phyloP scores from a whole-genome alignment of 345 rosid species.

The Microthlaspi erraticum region DNA sequence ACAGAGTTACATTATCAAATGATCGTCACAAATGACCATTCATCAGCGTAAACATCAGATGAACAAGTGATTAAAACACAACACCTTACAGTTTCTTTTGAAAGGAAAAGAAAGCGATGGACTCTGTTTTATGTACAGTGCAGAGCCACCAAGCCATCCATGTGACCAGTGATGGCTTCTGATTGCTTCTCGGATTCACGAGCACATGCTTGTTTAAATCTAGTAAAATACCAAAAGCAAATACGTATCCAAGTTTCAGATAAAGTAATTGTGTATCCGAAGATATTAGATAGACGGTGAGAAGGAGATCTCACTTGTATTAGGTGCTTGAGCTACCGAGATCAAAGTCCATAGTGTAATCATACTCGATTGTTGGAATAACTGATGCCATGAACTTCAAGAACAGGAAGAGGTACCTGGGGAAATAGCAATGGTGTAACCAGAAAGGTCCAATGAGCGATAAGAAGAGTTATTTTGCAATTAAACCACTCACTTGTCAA shows the following conservation, averaged over 20 bases:
- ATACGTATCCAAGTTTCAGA: slow-evolving; percentile 6
- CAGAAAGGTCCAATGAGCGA: neutral
- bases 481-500: slow-evolving; percentile 71
- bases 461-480: slow-evolving; percentile 12
- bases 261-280: slow-evolving; percentile 2
- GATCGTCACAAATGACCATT: slow-evolving; percentile 11
- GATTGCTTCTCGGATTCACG: slow-evolving; percentile 33
- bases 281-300: neutral
- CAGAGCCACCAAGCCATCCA: slow-evolving; percentile 38
- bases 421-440: slow-evolving; percentile 27
- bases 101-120: slow-evolving; percentile 30
- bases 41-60: slow-evolving; percentile 18
- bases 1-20: slow-evolving; percentile 19
- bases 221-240: neutral
- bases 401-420: slow-evolving; percentile 87
- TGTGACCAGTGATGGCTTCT: slow-evolving; percentile 35
- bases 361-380: slow-evolving; percentile 93
- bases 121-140: slow-evolving; percentile 43
- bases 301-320: slow-evolving; percentile 43
- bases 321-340: slow-evolving; percentile 87
- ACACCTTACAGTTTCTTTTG: slow-evolving; percentile 29
- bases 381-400: slow-evolving; percentile 94
- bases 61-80: slow-evolving; percentile 27
- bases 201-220: slow-evolving; percentile 23
- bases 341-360: slow-evolving; percentile 96